Base-by-base conservation (phyloP, 2,329 filamentous ascomycete genomes). In the Aspergillus tubingensis region DNA sequence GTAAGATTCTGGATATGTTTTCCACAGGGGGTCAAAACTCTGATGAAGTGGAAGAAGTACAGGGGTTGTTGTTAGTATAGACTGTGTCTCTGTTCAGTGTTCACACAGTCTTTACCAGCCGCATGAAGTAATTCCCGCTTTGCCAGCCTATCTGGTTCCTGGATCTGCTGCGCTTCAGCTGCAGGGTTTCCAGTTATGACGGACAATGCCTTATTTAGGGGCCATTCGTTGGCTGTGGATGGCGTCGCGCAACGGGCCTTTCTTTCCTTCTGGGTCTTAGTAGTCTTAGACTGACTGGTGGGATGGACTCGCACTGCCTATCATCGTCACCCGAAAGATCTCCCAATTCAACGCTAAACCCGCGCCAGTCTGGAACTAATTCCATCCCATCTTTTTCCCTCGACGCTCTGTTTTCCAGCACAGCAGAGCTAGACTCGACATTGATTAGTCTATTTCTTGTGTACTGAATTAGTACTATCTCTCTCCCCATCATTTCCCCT, bases 91-190 rank as follows among this genome's bases (percentile, higher is more conserved):
- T 32, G 30, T 32, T 13, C 11, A 32, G 8, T 8, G 10, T 11
- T 30, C 10, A 27, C 7, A 27, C 10, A 36, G 32, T 13, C 32
- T 36, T 11, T 13, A 15, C 39, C 19, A 53, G 19, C 51, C 32
- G 39, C 53, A 38, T 43, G 39, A 55, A 47, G 53, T 32, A 17
- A 55, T 55, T 55, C 43, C 17, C 53, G n/a, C 11, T 17, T 36
- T 27, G 1, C 25, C 41, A 44, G 41, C 41, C 41, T 36, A 25
- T 17, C 32, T 53, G 51, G 53, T 55, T 55, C 53, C 53, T 55
- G 53, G 27, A 55, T 55, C 36, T 19, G 41, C 41, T 44, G 41
- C 19, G 41, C n/a, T 44, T 21, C 10, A 44, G 53, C 53, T 32
- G 53, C 53, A 43, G 53, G 51, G 51, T 41, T 53, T 53, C 23